Evolutionary conservation across 345 rosid genomes (phyloP), one percentile per base, ranked within the genome.

Genomic region (Linum trigynum): DNA sequence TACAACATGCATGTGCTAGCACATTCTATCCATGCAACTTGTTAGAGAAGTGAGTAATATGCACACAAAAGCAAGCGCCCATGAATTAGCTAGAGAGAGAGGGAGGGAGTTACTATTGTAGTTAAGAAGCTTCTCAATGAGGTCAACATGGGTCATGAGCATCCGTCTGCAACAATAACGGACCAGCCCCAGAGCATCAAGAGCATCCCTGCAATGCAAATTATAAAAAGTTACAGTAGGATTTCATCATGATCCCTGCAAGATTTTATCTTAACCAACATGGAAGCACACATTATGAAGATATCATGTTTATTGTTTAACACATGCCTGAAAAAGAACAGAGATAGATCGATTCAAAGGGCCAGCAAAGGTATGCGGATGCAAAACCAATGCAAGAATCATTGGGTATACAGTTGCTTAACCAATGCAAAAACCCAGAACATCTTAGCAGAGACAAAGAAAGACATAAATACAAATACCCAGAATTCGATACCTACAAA

Each of bases 61-160:
- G 37, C 9, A 58, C 3, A 23, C 10, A 37, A 35, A 58, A 4
- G 10, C 12, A 67, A 32, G 60, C 36, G 69, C 10, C 55, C 5
- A 59, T 12, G 9, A 42, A 66, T 17, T 43, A 43, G 10, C 50
- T 5, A 43, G 59, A 57, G 60, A 51, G 38, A 48, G 65, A 50
- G 55, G 59, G 64, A 67, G 71, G 23, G 67, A 58, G 4, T 69
- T 86, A 94, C 99, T 85, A 61, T 94, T 94, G 78, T 90, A 94
- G 82, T 88, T 91, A 68, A 94, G 85, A 74, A 94, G 99, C 86
- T 94, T 94, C 81, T 94, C 99, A 53, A 94, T 94, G 69, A 94
- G 92, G 79, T 94, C 99, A 32, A 94, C 99, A 66, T 94, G 99
- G 68, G 99, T 94, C 96, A 94, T 94, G 9, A 90, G 96, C 99